Conservation (phyloP, 768 basidiomycete genomes). For the Boletus pseudopeckii region DNA sequence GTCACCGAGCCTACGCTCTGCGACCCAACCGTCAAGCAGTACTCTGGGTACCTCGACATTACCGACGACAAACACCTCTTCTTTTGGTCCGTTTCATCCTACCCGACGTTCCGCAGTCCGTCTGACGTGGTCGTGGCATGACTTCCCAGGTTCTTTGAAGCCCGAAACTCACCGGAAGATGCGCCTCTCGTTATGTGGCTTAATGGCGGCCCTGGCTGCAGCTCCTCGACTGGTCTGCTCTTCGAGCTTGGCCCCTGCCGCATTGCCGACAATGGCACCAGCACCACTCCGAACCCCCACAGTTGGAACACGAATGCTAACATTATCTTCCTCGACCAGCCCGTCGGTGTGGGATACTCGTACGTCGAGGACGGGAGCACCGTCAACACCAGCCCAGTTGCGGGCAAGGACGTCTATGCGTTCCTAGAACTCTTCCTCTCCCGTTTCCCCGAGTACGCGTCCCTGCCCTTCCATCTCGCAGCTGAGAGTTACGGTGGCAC, state of each 20-base stretch:
- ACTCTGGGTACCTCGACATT: constrained; percentile 82
- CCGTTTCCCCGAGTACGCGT: constrained; percentile 72
- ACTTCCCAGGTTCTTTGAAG: constrained; percentile 79
- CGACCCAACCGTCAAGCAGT: constrained; percentile 69
- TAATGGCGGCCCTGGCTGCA: constrained; percentile 77
- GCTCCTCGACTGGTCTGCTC: constrained; percentile 77
- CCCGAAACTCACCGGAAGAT: constrained; percentile 63
- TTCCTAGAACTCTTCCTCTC: constrained; percentile 78
- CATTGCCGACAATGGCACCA: constrained; percentile 63
- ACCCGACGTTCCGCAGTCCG: not conserved
- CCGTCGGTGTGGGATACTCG: constrained; percentile 87
- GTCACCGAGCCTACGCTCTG: constrained; percentile 70
- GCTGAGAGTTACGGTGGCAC: constrained; percentile 79
- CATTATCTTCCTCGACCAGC: constrained; percentile 63
- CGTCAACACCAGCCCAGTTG: constrained; percentile 78
- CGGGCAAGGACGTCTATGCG: constrained; percentile 86
- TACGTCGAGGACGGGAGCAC: constrained; percentile 73
- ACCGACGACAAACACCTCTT: constrained; percentile 79
- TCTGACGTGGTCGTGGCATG: not conserved
- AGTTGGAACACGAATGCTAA: constrained; percentile 81
- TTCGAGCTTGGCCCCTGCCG: constrained; percentile 92
- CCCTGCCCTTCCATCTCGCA: constrained; percentile 70
- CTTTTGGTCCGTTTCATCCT: constrained; percentile 61
- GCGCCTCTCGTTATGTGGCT: constrained; percentile 90
- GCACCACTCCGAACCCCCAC: constrained; percentile 69